Percentiles rank a stretch among this genome's conserved stretches.
Evolutionary conservation across 768 basidiomycete genomes (phyloP).

Genomic region (Suillus cothurnatus): DNA sequence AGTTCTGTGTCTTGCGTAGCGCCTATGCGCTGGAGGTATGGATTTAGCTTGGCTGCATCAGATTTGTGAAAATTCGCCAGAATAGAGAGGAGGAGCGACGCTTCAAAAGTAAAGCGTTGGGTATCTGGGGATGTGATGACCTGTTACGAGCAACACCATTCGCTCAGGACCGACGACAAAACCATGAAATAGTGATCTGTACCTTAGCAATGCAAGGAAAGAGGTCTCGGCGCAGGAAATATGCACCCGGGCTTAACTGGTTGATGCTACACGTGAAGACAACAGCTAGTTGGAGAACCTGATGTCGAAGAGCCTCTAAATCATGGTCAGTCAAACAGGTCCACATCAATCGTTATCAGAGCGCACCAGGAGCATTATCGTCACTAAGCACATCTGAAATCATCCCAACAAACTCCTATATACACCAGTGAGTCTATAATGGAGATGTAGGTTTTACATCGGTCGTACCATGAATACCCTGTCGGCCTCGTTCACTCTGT

Average conservation of each 20-base stretch:
- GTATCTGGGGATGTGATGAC: slow-evolving; percentile 58
- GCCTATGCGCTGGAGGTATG: slow-evolving; percentile 57
- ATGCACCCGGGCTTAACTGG: slow-evolving; percentile 71
- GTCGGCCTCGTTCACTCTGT: slow-evolving; percentile 61
- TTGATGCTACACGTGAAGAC: slow-evolving; percentile 60
- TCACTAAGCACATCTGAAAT: slow-evolving; percentile 52
- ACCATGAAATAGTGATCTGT: slow-evolving; percentile 9
- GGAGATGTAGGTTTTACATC: slow-evolving; percentile 15
- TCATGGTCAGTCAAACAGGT: not conserved
- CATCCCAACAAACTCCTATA: slow-evolving; percentile 51
- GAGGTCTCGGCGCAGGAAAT: slow-evolving; percentile 64
- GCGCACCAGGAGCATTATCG: slow-evolving; percentile 44
- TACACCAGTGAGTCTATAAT: not conserved
- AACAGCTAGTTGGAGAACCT: slow-evolving; percentile 57
- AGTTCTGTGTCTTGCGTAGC: slow-evolving; percentile 50
- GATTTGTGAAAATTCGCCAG: slow-evolving; percentile 75
- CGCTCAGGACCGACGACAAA: not conserved
- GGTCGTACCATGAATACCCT: slow-evolving; percentile 50
- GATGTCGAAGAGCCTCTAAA: slow-evolving; percentile 52
- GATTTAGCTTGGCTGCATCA: slow-evolving; percentile 69
- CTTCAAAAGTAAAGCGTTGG: slow-evolving; percentile 59
- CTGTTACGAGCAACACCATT: slow-evolving; percentile 32
- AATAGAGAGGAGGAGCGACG: slow-evolving; percentile 57
- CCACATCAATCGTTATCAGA: not conserved
- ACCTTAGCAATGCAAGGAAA: slow-evolving; percentile 57